Evolutionary conservation across 2,329 filamentous ascomycete species (phyloP).

Genomic region (Colletotrichum agaves): DNA sequence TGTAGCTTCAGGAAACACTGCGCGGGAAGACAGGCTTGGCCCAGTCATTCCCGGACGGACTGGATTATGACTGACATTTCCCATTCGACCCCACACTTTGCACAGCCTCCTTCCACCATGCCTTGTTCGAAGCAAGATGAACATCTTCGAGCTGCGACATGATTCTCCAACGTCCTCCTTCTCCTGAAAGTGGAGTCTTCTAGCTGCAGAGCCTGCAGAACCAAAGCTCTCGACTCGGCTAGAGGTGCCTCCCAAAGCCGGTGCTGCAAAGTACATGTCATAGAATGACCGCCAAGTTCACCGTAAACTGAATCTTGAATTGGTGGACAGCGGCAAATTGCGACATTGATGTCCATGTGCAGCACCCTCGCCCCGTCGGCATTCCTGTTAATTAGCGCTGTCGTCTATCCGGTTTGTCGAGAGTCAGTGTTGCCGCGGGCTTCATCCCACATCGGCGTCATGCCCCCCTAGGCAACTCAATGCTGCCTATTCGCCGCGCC

Average conservation of each 20-base stretch:
- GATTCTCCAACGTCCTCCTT: conserved; percentile 34
- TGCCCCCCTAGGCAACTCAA: not conserved
- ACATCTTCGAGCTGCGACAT: conserved; percentile 34
- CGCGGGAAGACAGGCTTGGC: conserved; percentile 32
- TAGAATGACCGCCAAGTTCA: too few species aligned
- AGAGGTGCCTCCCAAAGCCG: not conserved
- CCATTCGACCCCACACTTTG: conserved; percentile 38
- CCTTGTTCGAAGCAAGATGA: conserved; percentile 37
- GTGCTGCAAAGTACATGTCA: conserved; percentile 7
- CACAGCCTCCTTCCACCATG: conserved; percentile 38
- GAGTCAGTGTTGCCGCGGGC: not conserved
- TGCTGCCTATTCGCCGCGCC: not conserved
- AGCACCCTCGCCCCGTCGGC: not conserved
- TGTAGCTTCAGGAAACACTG: conserved; percentile 33
- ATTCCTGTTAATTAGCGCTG: conserved; percentile 3
- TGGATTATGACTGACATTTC: conserved; percentile 32
- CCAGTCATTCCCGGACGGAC: conserved; percentile 20
- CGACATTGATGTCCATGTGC: conserved; percentile 7
- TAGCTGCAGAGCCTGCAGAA: conserved; percentile 29
- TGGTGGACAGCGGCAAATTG: conserved; percentile 11
- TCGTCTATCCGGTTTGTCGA: conserved; percentile 6
- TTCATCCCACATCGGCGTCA: conserved; percentile 14
- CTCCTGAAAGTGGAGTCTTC: conserved; percentile 35
- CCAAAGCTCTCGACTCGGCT: conserved; percentile 32
- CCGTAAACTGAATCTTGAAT: not conserved